phyloP scores from a whole-genome alignment of 345 rosid species.

The Aegle marmelos region DNA sequence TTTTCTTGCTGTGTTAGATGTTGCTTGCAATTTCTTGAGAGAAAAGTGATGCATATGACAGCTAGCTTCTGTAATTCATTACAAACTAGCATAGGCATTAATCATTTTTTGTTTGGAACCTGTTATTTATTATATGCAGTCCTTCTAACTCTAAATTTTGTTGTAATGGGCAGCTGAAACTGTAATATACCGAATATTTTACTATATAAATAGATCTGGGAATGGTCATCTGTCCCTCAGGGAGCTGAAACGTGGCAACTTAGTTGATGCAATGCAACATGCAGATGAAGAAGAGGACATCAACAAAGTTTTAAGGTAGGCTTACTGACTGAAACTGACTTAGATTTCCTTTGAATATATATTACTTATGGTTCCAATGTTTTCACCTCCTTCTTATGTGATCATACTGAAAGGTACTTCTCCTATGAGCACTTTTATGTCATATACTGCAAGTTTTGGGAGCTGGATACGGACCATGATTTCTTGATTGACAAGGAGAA shows the following conservation, averaged over 20 bases:
- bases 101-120: background rate
- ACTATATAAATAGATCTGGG: slow-evolving; percentile 84
- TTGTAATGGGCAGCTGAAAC: slow-evolving; percentile 83
- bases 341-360: background rate
- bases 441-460: slow-evolving; percentile 99
- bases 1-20: slow-evolving; percentile 1
- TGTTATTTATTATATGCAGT: background rate
- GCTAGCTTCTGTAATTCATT: slow-evolving; percentile 1
- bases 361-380: background rate
- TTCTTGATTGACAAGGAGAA: slow-evolving; percentile 97
- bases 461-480: slow-evolving; percentile 97
- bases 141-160: slow-evolving; percentile 16
- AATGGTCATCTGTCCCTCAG: slow-evolving; percentile 83
- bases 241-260: slow-evolving; percentile 92
- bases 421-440: slow-evolving; percentile 96
- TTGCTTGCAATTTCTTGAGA: background rate
- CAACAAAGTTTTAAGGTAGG: slow-evolving; percentile 90
- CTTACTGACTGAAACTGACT: background rate
- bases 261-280: slow-evolving; percentile 85
- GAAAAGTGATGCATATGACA: background rate
- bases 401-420: slow-evolving; percentile 59
- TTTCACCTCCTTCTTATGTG: background rate
- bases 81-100: background rate
- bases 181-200: slow-evolving; percentile 94
- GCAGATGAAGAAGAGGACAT: slow-evolving; percentile 99